Evolutionary conservation across 306 rosid genomes (phyloP).

Genomic region (Castanea sativa): DNA sequence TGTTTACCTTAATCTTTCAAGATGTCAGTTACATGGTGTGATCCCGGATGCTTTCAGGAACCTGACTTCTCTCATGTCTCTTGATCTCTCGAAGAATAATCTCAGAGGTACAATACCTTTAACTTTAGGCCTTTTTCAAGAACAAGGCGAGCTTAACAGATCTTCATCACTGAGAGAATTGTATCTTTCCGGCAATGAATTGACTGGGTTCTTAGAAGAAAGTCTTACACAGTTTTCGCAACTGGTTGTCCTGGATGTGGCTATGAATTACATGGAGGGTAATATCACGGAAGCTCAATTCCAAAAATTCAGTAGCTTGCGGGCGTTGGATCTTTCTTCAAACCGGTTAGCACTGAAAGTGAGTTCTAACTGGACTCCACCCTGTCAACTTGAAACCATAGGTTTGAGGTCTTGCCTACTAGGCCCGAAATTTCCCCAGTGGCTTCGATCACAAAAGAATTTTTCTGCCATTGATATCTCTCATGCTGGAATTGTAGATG

Average conservation of each 20-base stretch:
- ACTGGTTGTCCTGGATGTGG: conserved; percentile 8
- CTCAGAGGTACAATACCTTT: conserved; percentile 18
- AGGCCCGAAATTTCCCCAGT: conserved; percentile 22
- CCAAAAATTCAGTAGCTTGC: not conserved
- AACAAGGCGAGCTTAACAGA: not conserved
- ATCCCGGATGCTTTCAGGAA: conserved; percentile 1
- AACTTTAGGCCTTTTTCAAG: not conserved
- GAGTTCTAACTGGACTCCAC: conserved; percentile 14
- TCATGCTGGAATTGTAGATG: not conserved
- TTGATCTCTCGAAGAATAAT: conserved; percentile 14
- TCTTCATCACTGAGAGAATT: conserved; percentile 2
- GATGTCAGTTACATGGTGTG: not conserved
- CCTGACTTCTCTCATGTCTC: not conserved
- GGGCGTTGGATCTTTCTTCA: conserved; percentile 15
- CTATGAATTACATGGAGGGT: not conserved
- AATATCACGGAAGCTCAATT: not conserved
- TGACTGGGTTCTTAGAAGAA: not conserved
- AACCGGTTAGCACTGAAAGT: not conserved
- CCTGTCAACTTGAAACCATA: conserved; percentile 18
- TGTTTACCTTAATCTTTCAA: conserved; percentile 7
- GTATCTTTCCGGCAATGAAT: conserved; percentile 1
- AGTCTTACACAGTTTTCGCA: not conserved
- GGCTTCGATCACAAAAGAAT: conserved; percentile 21
- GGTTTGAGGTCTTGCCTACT: not conserved
- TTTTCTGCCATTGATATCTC: conserved; percentile 12